A percentile compares a stretch with the other conserved stretches of the same genome.
These are phyloP conservation scores for Persicaria tinctoria DNA, from an alignment of 148 eudicot genomes.

Conservation along the genomic window DNA sequence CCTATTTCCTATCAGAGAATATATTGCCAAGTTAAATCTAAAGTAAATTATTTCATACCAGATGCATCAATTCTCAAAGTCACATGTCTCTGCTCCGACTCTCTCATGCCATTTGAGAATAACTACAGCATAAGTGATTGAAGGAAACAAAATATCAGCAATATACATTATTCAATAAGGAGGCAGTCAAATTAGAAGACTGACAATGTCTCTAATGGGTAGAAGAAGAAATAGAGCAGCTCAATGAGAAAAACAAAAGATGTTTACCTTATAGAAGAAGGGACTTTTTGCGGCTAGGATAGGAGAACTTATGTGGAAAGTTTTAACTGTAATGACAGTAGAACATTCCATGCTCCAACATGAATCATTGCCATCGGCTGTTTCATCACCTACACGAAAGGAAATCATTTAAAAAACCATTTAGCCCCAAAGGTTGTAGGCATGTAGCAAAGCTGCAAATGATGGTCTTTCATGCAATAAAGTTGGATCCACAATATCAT, in stretches of 20 bases:
- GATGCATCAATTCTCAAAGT: constrained; percentile 82
- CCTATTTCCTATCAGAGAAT: not conserved
- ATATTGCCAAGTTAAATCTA: not conserved
- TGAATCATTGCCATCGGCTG: constrained; percentile 61
- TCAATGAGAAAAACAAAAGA: not conserved
- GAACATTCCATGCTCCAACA: constrained; percentile 81
- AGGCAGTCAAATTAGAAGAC: not conserved
- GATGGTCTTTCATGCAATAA: not conserved
- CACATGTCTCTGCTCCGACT: constrained; percentile 96
- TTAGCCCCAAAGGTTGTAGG: not conserved
- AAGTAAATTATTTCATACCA: constrained; percentile 38
- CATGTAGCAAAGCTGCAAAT: not conserved
- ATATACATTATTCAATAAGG: not conserved
- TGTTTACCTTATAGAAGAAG: constrained; percentile 78
- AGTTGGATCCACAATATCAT: not conserved
- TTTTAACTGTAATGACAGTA: constrained; percentile 54
- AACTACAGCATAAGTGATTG: constrained; percentile 37
- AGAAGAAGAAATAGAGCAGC: constrained; percentile 7
- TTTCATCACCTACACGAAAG: constrained; percentile 68
- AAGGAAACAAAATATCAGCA: not conserved
- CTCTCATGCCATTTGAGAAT: constrained; percentile 96
- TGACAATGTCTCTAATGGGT: not conserved
- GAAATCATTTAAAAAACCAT: constrained; percentile 2
- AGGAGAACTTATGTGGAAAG: constrained; percentile 92
- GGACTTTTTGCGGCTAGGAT: constrained; percentile 99